Conservation (phyloP, 2,329 filamentous ascomycete species). For the Thermothelomyces thermophilus region DNA sequence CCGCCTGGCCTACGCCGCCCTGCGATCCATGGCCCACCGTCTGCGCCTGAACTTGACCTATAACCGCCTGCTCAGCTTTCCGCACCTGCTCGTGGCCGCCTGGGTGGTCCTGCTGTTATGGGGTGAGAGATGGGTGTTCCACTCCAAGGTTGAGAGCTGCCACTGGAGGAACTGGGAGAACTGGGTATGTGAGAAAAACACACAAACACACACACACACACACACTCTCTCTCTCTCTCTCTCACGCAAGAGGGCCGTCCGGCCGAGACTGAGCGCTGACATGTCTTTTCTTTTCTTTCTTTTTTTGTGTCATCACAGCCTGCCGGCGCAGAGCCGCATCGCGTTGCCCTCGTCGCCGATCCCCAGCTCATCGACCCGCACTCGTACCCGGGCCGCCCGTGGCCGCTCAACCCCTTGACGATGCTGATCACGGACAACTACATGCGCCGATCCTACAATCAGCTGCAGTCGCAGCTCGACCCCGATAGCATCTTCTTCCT, state of each 20-base stretch:
- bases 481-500: constrained; percentile 88
- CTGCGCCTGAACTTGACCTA: constrained; percentile 42
- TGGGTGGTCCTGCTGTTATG: constrained; percentile 77
- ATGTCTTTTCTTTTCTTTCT: too few relatives aligned
- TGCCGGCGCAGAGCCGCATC: constrained; percentile 69
- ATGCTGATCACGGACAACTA: constrained; percentile 76
- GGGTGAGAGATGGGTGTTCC: constrained; percentile 77
- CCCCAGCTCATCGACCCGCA: constrained; percentile 90
- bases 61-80: constrained; percentile 52
- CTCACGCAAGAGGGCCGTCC: too few relatives aligned
- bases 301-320: constrained; percentile 59
- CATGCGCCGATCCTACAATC: constrained; percentile 72
- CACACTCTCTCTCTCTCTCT: too few relatives aligned
- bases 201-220: too few relatives aligned
- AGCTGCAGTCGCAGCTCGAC: constrained; percentile 66
- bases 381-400: constrained; percentile 79
- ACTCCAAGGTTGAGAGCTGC: constrained; percentile 63
- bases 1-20: constrained; percentile 30
- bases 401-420: constrained; percentile 50
- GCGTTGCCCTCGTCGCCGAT: constrained; percentile 77
- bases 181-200: constrained; percentile 68
- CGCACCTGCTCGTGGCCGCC: constrained; percentile 59
- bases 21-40: constrained; percentile 29
- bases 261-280: too few relatives aligned
- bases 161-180: constrained; percentile 84